Conservation (phyloP, 306 rosid genomes). For the Rosa lucieae region DNA sequence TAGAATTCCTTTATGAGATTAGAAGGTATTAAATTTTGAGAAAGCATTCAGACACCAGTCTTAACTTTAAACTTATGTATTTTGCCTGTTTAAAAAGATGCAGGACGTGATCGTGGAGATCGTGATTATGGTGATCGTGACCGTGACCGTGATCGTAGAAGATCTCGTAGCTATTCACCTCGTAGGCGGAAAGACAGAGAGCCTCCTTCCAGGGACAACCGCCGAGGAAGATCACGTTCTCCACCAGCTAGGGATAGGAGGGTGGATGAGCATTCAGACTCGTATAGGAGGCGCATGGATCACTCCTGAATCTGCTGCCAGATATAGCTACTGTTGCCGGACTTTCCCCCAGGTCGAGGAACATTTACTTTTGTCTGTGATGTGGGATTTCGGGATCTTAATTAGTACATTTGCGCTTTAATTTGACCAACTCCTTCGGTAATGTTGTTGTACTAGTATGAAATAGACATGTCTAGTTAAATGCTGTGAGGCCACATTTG, state of each 20-base stretch:
- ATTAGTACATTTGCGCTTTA: background rate
- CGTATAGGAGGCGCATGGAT: conserved; percentile 30
- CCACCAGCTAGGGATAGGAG: conserved; percentile 31
- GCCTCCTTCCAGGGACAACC: conserved; percentile 31
- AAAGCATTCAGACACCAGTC: background rate
- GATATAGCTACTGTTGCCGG: conserved; percentile 9
- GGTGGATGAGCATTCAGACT: conserved; percentile 31
- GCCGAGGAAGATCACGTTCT: conserved; percentile 43
- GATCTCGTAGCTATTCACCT: conserved; percentile 44
- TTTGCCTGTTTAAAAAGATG: conserved; percentile 15
- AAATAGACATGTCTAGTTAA: background rate
- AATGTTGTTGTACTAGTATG: conserved; percentile 5
- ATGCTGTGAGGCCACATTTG: background rate
- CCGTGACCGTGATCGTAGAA: conserved; percentile 3
- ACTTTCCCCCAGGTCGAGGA: background rate
- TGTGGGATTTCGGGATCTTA: background rate
- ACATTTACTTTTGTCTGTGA: background rate
- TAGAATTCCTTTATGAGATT: background rate
- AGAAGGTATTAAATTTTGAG: background rate
- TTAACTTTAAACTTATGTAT: background rate
- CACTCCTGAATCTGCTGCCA: conserved; percentile 26
- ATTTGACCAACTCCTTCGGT: background rate
- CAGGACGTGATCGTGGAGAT: conserved; percentile 33
- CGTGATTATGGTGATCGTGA: background rate
- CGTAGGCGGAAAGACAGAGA: conserved; percentile 37